Evolutionary conservation across 208 protist species (phyloP), one percentile per base, ranked within the genome.

Genomic region (Crithidia brevicula): DNA sequence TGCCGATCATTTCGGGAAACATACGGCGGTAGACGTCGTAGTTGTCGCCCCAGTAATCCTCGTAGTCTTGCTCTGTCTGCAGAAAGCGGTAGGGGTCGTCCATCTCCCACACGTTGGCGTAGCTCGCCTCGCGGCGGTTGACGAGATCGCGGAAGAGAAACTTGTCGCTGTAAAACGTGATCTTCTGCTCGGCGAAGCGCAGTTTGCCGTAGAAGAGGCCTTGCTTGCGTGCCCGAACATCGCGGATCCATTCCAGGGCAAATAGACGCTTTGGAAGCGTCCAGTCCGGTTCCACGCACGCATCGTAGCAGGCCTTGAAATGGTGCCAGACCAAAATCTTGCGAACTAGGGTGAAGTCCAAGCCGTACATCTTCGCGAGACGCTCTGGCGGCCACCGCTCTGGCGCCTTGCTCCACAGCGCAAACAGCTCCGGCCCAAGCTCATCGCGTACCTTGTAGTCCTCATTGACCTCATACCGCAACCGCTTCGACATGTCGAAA

Each of bases 31-130:
- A 98, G 31, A 97, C 84, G 53, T 98, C 94, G 78, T 98, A 98
- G 81, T 98, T 98, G 71, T 98, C 94, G 25, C 94, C 94, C 91
- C 92, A 98, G 79, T 97, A 98, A 66, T 97, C 92, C 72, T 97
- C 92, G 72, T 94, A 93, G 77, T 98, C 94, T 58, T 98, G 79
- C 65, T 98, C 92, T 10, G 94, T 98, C 66, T 98, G 90, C 50
- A 98, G 72, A 58, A 98, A 98, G 38, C 94, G 94, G 81, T 98
- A 98, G 22, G 94, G 94, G 78, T 98, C 94, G 72, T 98, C 94
- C 91, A 98, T 96, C 73, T 98, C 92, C 91, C 92, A 97, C 36
- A 98, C 92, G 69, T 98, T 96, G 6, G 91, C 92, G 70, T 98
- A 98, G 79, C 92, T 96, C 45, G 92, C 92, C 82, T 98, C 94